A percentile compares a stretch with the other conserved stretches of the same genome.
Conservation (phyloP, 257 asterid genomes). For the Rubia yunnanensis region DNA sequence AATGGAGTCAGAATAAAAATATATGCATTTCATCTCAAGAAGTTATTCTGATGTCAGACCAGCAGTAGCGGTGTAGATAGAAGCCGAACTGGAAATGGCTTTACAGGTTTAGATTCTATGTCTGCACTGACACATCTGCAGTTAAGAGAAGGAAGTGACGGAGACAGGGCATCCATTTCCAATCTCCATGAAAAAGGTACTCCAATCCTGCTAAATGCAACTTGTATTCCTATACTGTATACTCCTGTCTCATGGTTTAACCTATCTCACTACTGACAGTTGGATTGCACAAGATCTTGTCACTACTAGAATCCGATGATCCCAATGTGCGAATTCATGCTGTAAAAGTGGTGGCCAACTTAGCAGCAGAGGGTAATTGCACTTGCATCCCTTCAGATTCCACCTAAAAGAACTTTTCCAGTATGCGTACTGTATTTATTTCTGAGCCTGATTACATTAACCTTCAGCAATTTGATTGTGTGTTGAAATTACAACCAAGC, state of each 20-base stretch:
- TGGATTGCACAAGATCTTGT: conserved; percentile 92
- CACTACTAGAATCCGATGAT: conserved; percentile 91
- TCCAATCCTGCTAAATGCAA: conserved; percentile 17
- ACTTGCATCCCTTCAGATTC: conserved; percentile 14
- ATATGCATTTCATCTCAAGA: conserved; percentile 5
- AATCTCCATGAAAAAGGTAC: conserved; percentile 98
- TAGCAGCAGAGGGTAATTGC: conserved; percentile 91
- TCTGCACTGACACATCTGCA: conserved; percentile 54
- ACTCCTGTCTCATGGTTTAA: conserved; percentile 11
- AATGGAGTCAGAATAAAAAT: background rate
- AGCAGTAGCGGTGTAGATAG: conserved; percentile 48
- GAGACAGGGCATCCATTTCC: conserved; percentile 72
- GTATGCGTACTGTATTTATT: background rate
- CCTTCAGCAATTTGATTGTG: no score
- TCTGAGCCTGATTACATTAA: background rate
- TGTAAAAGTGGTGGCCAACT: conserved; percentile 96
- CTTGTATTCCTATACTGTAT: background rate
- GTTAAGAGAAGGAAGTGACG: conserved; percentile 58
- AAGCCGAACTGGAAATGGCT: conserved; percentile 49
- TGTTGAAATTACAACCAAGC: no score
- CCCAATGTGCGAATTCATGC: conserved; percentile 92
- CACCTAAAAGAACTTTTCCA: conserved; percentile 7
- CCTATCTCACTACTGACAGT: conserved; percentile 40
- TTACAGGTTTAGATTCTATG: conserved; percentile 44
- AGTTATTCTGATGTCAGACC: conserved; percentile 31